Base-by-base conservation (phyloP, 441 rosid species). In the Aquilaria agallochum region DNA sequence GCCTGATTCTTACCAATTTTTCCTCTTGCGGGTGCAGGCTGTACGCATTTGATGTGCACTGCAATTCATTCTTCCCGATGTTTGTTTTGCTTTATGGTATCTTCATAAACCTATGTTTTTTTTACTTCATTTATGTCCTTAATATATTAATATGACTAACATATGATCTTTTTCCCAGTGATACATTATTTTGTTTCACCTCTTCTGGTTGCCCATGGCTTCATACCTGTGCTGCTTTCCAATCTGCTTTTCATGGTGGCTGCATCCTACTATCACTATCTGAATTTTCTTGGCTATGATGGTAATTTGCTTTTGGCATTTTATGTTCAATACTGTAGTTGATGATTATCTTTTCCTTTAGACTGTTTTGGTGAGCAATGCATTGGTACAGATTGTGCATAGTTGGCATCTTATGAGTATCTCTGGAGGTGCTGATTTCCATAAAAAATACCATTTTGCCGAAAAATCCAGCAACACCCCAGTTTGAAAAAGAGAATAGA, bases 61-160 rank as follows among this genome's bases (percentile, higher is more conserved):
- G 99, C 98, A 95, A 95, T 83, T 88, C 99, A 52, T 95, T 95
- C 96, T 92, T 95, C 83, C 99, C 99, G 34, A 68, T 95, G 95
- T 95, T 95, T 69, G 89, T 88, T 34, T 69, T 90, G 79, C 98
- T 92, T 58, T 88, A 90, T 15, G 98, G 99, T 92, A 87, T 67
- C 66, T 67, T 11, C 62, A 31, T 53, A 54, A 48, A 64, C 54
- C 45, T 32, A 44, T 68, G 27, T 20, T 20, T 48, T 58, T 31
- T 31, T 56, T 42, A 47, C 53, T 34, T 5, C n/a, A 11, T 55
- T 66, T 10, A 34, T 45, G 40, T 53, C 59, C 62, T 65, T 34
- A 40, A 31, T 55, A 36, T 56, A 55, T 66, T 36, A 45, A 65
- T 27, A 31, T 67, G 58, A 59, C 63, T 53, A 14, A 56, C 32